Conservation (phyloP, 73 alveolate genomes). For the Stentor roeselii region DNA sequence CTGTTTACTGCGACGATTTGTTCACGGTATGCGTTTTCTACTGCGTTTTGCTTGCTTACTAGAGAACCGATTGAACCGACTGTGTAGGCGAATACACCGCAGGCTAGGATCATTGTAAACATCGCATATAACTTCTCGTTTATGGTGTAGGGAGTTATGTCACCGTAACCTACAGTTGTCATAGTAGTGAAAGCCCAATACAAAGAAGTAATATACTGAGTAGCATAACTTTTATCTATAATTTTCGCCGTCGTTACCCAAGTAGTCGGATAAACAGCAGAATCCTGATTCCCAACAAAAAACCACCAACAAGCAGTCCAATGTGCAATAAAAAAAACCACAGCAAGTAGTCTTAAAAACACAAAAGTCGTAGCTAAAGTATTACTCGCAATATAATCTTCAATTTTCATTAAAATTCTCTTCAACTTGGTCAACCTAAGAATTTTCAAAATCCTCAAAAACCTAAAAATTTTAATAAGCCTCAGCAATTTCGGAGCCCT, state of each 20-base stretch:
- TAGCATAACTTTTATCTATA: not conserved
- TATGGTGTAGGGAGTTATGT: conserved; percentile 63
- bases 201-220: conserved; percentile 52
- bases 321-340: conserved; percentile 39
- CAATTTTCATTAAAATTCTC: conserved; percentile 59
- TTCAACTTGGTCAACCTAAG: conserved; percentile 60
- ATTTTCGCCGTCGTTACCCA: conserved; percentile 44
- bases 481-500: conserved; percentile 45
- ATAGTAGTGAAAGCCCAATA: conserved; percentile 83
- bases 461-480: conserved; percentile 50
- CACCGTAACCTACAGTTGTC: conserved; percentile 93
- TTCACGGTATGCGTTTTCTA: conserved; percentile 56
- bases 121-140: conserved; percentile 69
- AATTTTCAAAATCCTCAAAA: conserved; percentile 38
- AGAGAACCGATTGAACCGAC: conserved; percentile 76
- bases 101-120: conserved; percentile 70
- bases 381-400: conserved; percentile 54
- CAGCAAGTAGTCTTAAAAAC: conserved; percentile 21
- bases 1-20: conserved; percentile 57
- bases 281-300: conserved; percentile 41
- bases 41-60: conserved; percentile 58
- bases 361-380: conserved; percentile 31
- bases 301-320: conserved; percentile 55
- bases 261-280: conserved; percentile 15
- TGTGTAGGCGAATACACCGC: conserved; percentile 80